A percentile compares a stretch with the other conserved stretches of the same genome.
Conservation (phyloP, 2,329 filamentous ascomycete genomes). For the Talaromyces verruculosus region DNA sequence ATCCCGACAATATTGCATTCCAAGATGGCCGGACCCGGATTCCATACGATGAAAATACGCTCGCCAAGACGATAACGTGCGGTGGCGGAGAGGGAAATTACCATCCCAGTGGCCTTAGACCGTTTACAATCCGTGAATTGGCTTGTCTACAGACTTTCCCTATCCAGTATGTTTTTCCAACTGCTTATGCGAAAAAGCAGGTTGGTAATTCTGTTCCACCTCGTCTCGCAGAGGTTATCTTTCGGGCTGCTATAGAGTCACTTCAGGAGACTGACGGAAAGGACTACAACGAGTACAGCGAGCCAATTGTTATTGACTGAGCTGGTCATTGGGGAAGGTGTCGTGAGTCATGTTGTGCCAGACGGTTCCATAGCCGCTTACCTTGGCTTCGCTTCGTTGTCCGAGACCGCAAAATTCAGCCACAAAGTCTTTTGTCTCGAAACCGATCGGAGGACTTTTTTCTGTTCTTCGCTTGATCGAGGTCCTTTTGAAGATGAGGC, state of each 20-base stretch:
- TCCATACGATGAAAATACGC: conserved; percentile 51
- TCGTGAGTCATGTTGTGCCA: not conserved
- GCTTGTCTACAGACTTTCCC: conserved; percentile 72
- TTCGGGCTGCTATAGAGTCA: conserved; percentile 38
- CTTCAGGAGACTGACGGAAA: conserved; percentile 39
- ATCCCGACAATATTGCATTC: conserved; percentile 31
- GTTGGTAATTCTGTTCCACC: conserved; percentile 81
- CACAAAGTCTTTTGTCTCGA: not conserved
- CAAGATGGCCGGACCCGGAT: conserved; percentile 30
- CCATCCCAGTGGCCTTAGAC: conserved; percentile 63
- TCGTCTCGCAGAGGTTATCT: conserved; percentile 42
- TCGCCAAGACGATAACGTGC: conserved; percentile 64
- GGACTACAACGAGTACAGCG: not conserved
- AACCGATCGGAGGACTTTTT: not conserved
- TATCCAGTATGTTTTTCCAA: conserved; percentile 56
- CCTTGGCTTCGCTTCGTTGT: not conserved
- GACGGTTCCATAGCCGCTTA: not conserved
- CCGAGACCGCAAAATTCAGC: not conserved
- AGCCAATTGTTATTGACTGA: conserved; percentile 11
- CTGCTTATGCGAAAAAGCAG: conserved; percentile 52
- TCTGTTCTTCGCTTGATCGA: not conserved
- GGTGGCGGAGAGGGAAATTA: conserved; percentile 60
- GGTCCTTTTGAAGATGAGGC: not conserved
- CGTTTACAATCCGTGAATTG: conserved; percentile 66
- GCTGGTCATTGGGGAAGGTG: not conserved